These are phyloP conservation scores for Talaromyces sp. DNA, from an alignment of 2,329 filamentous ascomycete species.

Conservation along the genomic window DNA sequence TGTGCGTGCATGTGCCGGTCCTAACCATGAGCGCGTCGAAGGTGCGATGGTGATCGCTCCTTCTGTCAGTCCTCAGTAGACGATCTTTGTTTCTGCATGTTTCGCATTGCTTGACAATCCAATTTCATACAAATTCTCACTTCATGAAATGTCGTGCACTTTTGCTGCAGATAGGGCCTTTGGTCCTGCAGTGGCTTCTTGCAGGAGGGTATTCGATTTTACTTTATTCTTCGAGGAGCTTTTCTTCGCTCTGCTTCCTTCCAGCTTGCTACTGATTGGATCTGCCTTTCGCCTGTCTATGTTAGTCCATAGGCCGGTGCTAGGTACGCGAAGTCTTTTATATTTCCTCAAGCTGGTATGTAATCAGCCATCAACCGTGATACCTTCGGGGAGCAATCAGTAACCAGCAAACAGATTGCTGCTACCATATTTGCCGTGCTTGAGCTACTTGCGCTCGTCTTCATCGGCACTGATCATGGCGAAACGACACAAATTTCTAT, in stretches of 20 bases:
- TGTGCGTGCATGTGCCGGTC: neutral
- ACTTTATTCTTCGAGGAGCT: neutral
- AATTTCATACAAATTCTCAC: neutral
- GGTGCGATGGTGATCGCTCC: neutral
- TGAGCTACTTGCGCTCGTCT: slow-evolving; percentile 3
- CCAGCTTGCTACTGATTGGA: slow-evolving; percentile 3
- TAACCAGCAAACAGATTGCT: neutral
- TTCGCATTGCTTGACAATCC: neutral
- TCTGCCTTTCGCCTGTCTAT: neutral
- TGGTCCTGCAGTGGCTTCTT: neutral
- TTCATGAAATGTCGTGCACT: neutral
- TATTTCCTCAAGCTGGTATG: slow-evolving; percentile 5
- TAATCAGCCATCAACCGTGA: neutral
- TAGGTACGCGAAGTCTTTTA: neutral
- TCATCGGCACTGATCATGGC: neutral
- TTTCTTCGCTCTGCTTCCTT: neutral
- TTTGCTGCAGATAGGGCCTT: neutral
- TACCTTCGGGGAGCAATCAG: neutral
- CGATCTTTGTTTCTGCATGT: neutral
- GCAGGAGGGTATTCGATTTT: neutral
- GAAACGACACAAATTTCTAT: slow-evolving; percentile 1
- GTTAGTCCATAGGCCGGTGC: neutral
- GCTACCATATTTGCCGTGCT: neutral
- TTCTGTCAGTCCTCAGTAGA: neutral
- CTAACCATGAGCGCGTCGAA: neutral